These are phyloP conservation scores for Dispira parvispora DNA, from an alignment of 192 early-diverging fungal species.

Conservation along the genomic window DNA sequence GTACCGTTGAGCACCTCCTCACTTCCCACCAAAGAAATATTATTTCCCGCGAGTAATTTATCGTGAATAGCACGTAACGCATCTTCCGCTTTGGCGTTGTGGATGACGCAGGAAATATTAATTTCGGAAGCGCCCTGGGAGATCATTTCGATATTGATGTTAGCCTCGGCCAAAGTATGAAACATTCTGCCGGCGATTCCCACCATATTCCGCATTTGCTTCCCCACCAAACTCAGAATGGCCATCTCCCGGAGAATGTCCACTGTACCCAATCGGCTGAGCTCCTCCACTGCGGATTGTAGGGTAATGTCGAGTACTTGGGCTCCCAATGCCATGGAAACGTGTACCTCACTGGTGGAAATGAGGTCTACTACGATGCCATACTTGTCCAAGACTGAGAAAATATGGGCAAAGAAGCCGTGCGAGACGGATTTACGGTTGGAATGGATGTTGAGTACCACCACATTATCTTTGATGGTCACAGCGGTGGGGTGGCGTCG, in stretches of 20 bases:
- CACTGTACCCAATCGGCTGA: conserved; percentile 64
- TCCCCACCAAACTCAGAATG: conserved; percentile 90
- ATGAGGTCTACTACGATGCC: conserved; percentile 92
- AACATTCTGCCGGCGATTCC: conserved; percentile 93
- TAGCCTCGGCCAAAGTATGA: conserved; percentile 61
- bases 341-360: conserved; percentile 83
- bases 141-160: conserved; percentile 99
- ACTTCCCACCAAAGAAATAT: conserved; percentile 3
- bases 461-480: conserved; percentile 96
- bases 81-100: conserved; percentile 41
- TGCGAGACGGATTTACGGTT: conserved; percentile 91
- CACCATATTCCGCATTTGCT: conserved; percentile 95
- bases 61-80: conserved; percentile 88
- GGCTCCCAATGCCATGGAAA: conserved; percentile 66
- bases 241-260: conserved; percentile 79
- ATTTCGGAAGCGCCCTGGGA: conserved; percentile 96
- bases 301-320: conserved; percentile 50
- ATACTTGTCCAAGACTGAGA: conserved; percentile 72
- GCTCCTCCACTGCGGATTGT: conserved; percentile 57
- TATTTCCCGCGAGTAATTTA: conserved; percentile 27
- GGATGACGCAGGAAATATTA: conserved; percentile 96
- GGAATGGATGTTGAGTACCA: conserved; percentile 92
- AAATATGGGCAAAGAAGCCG: conserved; percentile 95
- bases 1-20: neutral
- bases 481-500: conserved; percentile 84